Evolutionary conservation across 257 asterid species (phyloP), one percentile per base, ranked within the genome.

Genomic region (Gardenia jasminoides): DNA sequence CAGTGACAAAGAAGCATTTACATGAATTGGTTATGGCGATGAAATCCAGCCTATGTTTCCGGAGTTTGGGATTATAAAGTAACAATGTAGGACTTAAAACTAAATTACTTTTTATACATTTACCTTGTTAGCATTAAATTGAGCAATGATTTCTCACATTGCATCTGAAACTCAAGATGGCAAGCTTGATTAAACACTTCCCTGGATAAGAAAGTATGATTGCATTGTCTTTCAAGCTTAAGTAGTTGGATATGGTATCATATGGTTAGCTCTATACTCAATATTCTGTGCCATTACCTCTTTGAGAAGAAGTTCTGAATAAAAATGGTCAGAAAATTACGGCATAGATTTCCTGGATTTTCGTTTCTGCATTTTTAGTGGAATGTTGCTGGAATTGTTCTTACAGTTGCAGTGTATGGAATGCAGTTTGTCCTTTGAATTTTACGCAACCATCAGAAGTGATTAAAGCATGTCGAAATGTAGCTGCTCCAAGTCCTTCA

Each of bases 381-480:
- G 20, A 36, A 74, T 36, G 15, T 56, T 4, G 8, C 36, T 62
- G 13, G 8, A 48, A 61, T 48, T 33, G 41, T 61, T 19, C 36
- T 17, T 36, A 52, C 39, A 41, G 41, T 44, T 72, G 10, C 71
- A 72, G 62, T 68, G 43, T 78, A 30, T 74, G 65, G 67, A 70
- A 39, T 90, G 86, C 89, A 95, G 99, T 85, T 73, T 96, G 99
- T 84, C 99, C 99, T 22, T 87, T 96, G 89, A 92, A 91, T 56
- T 88, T 96, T 78, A 87, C 86, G 77, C 91, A 85, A 62, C 99
- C 98, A 61, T 79, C 85, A 39, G 98, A 93, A 83, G 98, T 96
- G 77, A 91, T 90, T 79, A 82, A 85, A 59, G 90, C 97, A 70
- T 96, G 99, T 87, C 92, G 83, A 70, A 91, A 89, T 82, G 87